A percentile compares a stretch with the other conserved stretches of the same genome.
These are phyloP conservation scores for Aureobasidium uvarum DNA, from an alignment of 2,329 filamentous ascomycete species.

Conservation along the genomic window DNA sequence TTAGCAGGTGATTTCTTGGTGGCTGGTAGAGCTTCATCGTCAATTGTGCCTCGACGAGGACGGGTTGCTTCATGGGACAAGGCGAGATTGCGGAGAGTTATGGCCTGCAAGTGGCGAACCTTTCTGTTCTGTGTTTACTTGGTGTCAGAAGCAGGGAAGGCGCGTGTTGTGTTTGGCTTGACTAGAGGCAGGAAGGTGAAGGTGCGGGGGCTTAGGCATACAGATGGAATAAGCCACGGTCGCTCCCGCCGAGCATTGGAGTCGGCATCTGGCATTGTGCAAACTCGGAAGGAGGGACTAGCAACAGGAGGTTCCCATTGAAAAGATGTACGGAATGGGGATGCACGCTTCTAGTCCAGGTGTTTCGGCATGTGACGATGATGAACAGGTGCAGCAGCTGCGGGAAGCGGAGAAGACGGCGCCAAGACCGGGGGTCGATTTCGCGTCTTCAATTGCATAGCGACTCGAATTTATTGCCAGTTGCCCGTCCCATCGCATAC, in stretches of 20 bases:
- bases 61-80: slow-evolving; percentile 56
- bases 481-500: slow-evolving; percentile 2
- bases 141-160: neutral
- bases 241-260: slow-evolving; percentile 43
- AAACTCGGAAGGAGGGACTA: neutral
- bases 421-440: slow-evolving; percentile 18
- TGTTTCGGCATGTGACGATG: slow-evolving; percentile 17
- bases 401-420: slow-evolving; percentile 15
- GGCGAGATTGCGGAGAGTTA: slow-evolving; percentile 82
- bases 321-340: neutral
- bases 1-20: slow-evolving; percentile 66
- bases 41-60: slow-evolving; percentile 61
- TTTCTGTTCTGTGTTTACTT: slow-evolving; percentile 66
- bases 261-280: slow-evolving; percentile 6
- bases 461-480: slow-evolving; percentile 5
- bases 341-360: too few species aligned
- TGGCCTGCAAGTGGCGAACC: slow-evolving; percentile 79
- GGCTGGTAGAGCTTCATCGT: slow-evolving; percentile 72
- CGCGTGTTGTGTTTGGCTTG: neutral
- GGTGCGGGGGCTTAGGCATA: slow-evolving; percentile 34
- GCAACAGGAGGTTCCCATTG: neutral
- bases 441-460: slow-evolving; percentile 1
- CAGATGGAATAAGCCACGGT: slow-evolving; percentile 54
- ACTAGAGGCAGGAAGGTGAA: neutral
- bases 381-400: slow-evolving; percentile 6